Conservation (phyloP, 2,329 filamentous ascomycete genomes). For the Amesomyces nigricolor region DNA sequence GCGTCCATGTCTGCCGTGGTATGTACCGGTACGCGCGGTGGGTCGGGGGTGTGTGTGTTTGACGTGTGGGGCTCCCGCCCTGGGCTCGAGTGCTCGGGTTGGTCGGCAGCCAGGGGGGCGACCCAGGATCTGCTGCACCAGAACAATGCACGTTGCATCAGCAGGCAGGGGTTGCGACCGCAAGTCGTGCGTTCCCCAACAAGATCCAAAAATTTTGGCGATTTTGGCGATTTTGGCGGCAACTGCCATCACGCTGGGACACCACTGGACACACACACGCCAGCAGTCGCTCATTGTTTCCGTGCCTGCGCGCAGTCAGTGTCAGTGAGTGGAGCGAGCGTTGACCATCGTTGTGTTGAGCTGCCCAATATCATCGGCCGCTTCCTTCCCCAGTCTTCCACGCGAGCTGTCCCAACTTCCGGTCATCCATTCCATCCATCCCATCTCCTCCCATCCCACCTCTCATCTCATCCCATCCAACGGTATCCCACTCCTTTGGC, state of each 20-base stretch:
- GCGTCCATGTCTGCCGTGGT: neutral
- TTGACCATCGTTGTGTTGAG: slow-evolving; percentile 20
- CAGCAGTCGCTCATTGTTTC: no score
- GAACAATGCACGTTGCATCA: slow-evolving; percentile 15
- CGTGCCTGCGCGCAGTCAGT: no score
- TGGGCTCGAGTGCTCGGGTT: slow-evolving; percentile 18
- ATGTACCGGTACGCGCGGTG: slow-evolving; percentile 21
- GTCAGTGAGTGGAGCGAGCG: no score
- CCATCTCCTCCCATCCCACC: neutral
- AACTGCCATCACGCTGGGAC: slow-evolving; percentile 13
- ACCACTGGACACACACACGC: neutral
- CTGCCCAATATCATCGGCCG: slow-evolving; percentile 3
- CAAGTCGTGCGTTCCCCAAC: slow-evolving; percentile 30
- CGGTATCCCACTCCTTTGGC: no score
- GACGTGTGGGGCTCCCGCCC: slow-evolving; percentile 24
- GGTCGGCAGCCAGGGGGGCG: slow-evolving; percentile 13
- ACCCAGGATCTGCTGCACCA: slow-evolving; percentile 1
- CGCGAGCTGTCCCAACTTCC: neutral
- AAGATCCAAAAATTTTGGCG: slow-evolving; percentile 32
- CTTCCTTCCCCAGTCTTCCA: slow-evolving; percentile 10
- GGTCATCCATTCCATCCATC: no score
- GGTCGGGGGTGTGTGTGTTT: slow-evolving; percentile 1
- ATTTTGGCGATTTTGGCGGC: slow-evolving; percentile 16
- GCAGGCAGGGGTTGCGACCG: slow-evolving; percentile 19
- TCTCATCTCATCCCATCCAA: neutral